Evolutionary conservation across 2,329 filamentous ascomycete species (phyloP), one percentile per base, ranked within the genome.

Genomic region (Ophiocordyceps camponoti-leonardi): DNA sequence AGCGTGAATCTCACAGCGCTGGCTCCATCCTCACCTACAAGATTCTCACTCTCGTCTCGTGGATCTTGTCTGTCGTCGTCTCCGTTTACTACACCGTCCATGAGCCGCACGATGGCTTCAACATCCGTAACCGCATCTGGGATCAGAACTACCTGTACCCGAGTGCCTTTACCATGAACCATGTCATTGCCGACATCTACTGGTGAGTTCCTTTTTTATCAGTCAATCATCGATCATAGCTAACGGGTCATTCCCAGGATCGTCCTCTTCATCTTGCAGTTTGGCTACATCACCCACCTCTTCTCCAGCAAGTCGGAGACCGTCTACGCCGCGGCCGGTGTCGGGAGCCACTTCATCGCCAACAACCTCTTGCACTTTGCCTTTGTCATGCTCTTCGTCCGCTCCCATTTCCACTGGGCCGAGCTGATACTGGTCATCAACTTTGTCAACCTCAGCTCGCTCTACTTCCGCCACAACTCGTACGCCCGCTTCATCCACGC

Each of bases 351-450:
- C 68, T 94, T 90, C 63, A 86, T 93, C 60, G 59, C 83, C 54
- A 83, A 86, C 71, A 94, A 94, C 63, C 66, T 94, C 40, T 72
- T 94, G 49, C 77, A 86, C 61, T 83, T 88, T 52, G 77, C 75
- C 53, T 94, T 87, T 61, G 75, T 93, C 54, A 78, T 88, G 68
- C 76, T 94, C 49, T 94, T 90, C 68, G 81, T 84, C 45, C 77
- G 81, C 54, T 76, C 71, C 43, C 73, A 83, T 61, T 92, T 88
- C 66, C 72, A 76, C 67, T 77, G 79, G 63, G 79, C 84, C 11
- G 82, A 90, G 66, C 49, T 93, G 43, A 71, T 94, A 44, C 66
- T 93, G 48, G 65, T 87, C 50, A 61, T 84, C 67, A 92, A 94
- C 68, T 84, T 92, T 60, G 68, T 86, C 68, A 93, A 93, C 62